A percentile compares a stretch with the other conserved stretches of the same genome.
Conservation (phyloP, 805 yeast species). For the Komagataella populi region DNA sequence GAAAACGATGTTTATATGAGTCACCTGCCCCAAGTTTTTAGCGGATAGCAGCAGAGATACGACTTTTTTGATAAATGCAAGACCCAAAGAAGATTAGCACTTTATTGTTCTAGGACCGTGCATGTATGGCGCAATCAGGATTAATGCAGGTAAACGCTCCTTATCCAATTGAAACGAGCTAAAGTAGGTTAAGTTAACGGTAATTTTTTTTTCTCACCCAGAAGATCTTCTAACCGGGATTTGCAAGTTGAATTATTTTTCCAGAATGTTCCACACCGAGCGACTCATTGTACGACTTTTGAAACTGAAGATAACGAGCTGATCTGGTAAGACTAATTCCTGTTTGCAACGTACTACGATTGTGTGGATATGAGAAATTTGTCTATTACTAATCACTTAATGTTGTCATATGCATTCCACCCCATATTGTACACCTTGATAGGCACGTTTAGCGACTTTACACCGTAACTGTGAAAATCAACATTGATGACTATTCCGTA, state of each 20-base stretch:
- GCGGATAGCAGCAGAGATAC: background rate
- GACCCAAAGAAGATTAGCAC: background rate
- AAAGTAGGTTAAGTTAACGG: too few species aligned
- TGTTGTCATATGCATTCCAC: background rate
- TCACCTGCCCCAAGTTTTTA: background rate
- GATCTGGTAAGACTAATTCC: too few species aligned
- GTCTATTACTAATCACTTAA: background rate
- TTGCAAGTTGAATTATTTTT: too few species aligned
- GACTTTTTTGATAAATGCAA: background rate
- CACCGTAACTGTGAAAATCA: conserved; percentile 2
- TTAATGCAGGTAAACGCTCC: background rate
- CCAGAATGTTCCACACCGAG: too few species aligned
- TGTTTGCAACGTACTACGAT: too few species aligned
- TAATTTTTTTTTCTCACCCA: too few species aligned
- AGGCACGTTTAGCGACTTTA: conserved; percentile 2
- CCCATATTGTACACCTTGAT: conserved; percentile 2
- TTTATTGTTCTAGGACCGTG: background rate
- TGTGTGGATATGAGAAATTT: too few species aligned
- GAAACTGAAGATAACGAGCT: too few species aligned
- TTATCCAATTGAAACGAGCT: background rate
- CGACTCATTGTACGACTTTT: too few species aligned
- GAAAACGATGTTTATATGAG: background rate
- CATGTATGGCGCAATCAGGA: background rate
- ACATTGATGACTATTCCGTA: conserved; percentile 22
- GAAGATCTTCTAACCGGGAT: too few species aligned